These are phyloP conservation scores for Zymoseptoria brevis DNA, from an alignment of 2,329 filamentous ascomycete species.

Conservation along the genomic window DNA sequence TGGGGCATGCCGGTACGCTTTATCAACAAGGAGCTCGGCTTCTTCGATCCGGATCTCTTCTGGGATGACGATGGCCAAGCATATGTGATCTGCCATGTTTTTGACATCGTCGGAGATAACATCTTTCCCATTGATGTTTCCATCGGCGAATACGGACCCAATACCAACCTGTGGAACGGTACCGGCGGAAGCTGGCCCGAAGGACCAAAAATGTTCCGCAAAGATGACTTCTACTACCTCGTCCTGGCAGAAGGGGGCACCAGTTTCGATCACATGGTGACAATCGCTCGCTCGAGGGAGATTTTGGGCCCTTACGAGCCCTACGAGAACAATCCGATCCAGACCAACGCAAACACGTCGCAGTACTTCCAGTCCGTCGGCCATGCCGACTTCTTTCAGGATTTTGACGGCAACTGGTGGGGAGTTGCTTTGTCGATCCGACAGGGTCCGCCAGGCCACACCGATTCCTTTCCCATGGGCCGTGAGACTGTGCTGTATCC, in stretches of 20 bases:
- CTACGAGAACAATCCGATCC: constrained; percentile 21
- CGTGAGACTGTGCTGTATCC: constrained; percentile 46
- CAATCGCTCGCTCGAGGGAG: constrained; percentile 32
- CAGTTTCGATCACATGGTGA: constrained; percentile 33
- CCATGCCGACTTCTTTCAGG: constrained; percentile 51
- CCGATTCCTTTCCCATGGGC: constrained; percentile 45
- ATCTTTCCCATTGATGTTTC: constrained; percentile 23
- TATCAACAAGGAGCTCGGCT: not conserved
- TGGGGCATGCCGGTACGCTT: not conserved
- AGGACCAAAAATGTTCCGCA: constrained; percentile 31
- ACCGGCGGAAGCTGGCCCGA: constrained; percentile 29
- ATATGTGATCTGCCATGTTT: constrained; percentile 36
- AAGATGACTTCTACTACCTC: constrained; percentile 32
- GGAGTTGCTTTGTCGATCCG: constrained; percentile 41
- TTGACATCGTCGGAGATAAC: constrained; percentile 25
- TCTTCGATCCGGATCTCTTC: constrained; percentile 31
- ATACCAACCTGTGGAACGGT: constrained; percentile 30
- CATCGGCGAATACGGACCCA: constrained; percentile 22
- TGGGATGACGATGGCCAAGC: constrained; percentile 50
- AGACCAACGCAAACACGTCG: constrained; percentile 20
- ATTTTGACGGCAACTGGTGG: constrained; percentile 47
- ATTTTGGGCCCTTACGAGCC: constrained; percentile 28
- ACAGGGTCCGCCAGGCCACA: constrained; percentile 32
- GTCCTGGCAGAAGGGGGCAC: constrained; percentile 34
- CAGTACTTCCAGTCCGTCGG: constrained; percentile 45